These are phyloP conservation scores for Sphaerulina musiva DNA, from an alignment of 2,329 filamentous ascomycete species.

Conservation along the genomic window DNA sequence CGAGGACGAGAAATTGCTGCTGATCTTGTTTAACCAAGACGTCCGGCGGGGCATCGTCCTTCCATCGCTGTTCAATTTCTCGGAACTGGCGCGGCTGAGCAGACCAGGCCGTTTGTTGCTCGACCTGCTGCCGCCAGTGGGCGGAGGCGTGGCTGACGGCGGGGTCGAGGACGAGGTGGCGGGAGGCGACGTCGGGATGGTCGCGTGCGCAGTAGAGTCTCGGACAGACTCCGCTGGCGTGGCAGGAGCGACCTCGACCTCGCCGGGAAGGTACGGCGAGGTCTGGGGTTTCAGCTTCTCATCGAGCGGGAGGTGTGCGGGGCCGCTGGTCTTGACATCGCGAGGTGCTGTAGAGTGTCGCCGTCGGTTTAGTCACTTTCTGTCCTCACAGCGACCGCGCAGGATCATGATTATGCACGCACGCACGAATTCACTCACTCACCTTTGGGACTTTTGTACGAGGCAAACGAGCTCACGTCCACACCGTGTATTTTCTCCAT, in stretches of 20 bases:
- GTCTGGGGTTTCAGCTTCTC: not conserved
- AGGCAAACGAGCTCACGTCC: constrained; percentile 21
- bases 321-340: constrained; percentile 2
- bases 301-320: constrained; percentile 3
- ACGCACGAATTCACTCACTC: not conserved
- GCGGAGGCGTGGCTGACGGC: constrained; percentile 7
- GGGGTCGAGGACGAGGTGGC: not conserved
- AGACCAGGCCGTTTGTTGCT: constrained; percentile 36
- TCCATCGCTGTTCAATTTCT: constrained; percentile 30
- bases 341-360: not conserved
- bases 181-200: constrained; percentile 4
- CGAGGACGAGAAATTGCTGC: constrained; percentile 71
- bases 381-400: not conserved
- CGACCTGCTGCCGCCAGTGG: constrained; percentile 3
- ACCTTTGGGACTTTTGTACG: constrained; percentile 17
- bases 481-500: constrained; percentile 25
- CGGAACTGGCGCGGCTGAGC: constrained; percentile 37
- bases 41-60: constrained; percentile 48
- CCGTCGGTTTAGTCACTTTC: not conserved
- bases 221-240: constrained; percentile 18
- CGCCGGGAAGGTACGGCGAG: constrained; percentile 18
- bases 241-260: constrained; percentile 24
- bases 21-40: constrained; percentile 91
- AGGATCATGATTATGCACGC: not conserved
- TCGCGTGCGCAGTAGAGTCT: constrained; percentile 21